Evolutionary conservation across 768 basidiomycete genomes (phyloP).

Genomic region (Panaeolus papilionaceus): DNA sequence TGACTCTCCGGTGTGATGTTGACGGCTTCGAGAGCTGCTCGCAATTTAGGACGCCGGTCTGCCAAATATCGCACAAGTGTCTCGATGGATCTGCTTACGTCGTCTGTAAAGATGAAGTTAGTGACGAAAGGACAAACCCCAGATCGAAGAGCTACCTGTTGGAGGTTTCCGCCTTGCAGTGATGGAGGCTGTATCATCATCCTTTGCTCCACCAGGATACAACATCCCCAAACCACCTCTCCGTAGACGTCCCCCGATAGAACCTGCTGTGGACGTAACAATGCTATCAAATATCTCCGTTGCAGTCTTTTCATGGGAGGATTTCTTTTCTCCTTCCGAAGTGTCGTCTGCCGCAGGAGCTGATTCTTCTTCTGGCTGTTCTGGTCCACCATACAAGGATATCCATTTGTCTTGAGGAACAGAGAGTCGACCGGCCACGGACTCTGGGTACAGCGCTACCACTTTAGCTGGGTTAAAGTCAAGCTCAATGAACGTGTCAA

Average conservation of each 20-base stretch:
- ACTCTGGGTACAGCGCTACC: slow-evolving; percentile 85
- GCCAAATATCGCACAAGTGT: slow-evolving; percentile 87
- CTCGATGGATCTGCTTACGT: slow-evolving; percentile 78
- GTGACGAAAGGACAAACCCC: neutral
- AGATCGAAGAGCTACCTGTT: neutral
- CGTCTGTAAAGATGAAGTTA: slow-evolving; percentile 45
- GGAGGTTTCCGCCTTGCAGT: slow-evolving; percentile 39
- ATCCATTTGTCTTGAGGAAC: slow-evolving; percentile 79
- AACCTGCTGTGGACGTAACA: slow-evolving; percentile 40
- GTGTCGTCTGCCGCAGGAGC: slow-evolving; percentile 23
- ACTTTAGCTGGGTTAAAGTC: slow-evolving; percentile 95
- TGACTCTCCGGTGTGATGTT: slow-evolving; percentile 70
- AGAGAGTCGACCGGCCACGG: slow-evolving; percentile 79
- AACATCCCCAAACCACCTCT: slow-evolving; percentile 60
- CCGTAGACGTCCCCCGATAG: slow-evolving; percentile 58
- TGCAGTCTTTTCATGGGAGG: slow-evolving; percentile 31
- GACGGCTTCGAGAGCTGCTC: slow-evolving; percentile 74
- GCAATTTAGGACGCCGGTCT: slow-evolving; percentile 88
- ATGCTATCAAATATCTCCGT: slow-evolving; percentile 40
- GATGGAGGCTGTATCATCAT: slow-evolving; percentile 69
- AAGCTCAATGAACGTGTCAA: slow-evolving; percentile 86
- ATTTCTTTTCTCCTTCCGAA: slow-evolving; percentile 26
- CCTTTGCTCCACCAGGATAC: slow-evolving; percentile 50
- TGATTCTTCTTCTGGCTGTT: slow-evolving; percentile 35
- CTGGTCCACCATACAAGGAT: slow-evolving; percentile 81